Base-by-base conservation (phyloP, 306 rosid genomes). In the Rosa multiflora region DNA sequence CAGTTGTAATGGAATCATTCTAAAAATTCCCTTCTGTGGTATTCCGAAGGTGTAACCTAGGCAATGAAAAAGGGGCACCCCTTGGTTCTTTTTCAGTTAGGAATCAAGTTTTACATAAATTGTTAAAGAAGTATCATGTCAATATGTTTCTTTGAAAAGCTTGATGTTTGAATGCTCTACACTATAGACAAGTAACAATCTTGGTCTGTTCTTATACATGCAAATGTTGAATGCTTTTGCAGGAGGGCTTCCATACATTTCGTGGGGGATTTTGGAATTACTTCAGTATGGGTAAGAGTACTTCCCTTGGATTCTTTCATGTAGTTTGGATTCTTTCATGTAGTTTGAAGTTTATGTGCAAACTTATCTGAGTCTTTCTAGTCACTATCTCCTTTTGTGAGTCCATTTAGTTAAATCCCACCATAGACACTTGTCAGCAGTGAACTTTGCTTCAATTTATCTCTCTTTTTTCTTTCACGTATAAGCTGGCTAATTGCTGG, bases 211-310 rank as follows among this genome's bases (percentile, higher is more conserved):
- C 48, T 64, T 69, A 78, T 49, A 20, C 55, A 4, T 78, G 78
- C 20, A 37, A 75, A 82, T 82, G 40, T 81, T 80, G 73, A 72
- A 53, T 77, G 74, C 80, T 85, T 82, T 56, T 66, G 71, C 96
- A 93, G 99, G 96, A 89, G 72, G 99, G 99, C 70, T 85, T 32
- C 83, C 93, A 90, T 82, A 95, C 97, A 29, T 95, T 91, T 82
- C 99, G 98, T 44, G 99, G 99, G 10, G 99, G 99, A 75, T 95
- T 93, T 84, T 93, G 98, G 97, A 95, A 95, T 89, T 91, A 93
- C 89, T 95, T 93, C 86, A 95, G 99, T 87, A 91, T 95, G 97
- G 99, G 99, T 93, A 85, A 86, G 90, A 81, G 21, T 79, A 49
- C 51, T 78, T 82, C 73, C 70, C 79, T 73, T 23, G 39, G 49